Evolutionary conservation across 176 grass and related monocot species (phyloP), one percentile per base, ranked within the genome.

Genomic region (Raddia guianensis): DNA sequence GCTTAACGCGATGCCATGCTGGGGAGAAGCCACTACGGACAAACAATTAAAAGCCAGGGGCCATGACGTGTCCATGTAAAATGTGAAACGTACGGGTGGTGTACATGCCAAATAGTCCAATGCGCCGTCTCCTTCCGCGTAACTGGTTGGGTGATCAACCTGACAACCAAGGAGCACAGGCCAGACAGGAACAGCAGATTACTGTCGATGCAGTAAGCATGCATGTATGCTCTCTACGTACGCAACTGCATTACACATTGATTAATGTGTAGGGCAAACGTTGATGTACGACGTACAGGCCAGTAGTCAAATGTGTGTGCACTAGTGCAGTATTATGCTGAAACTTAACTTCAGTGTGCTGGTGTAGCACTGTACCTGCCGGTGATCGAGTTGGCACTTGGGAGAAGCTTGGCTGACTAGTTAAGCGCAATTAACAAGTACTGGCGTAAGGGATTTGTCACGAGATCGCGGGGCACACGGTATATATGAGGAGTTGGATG

Each of bases 11-110:
- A 75, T 19, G 9, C 20, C n/a, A 20, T 80, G 80, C 82, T 49
- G 81, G 84, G 78, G 73, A 68, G 59, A 89, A 46, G 44, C 58
- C 87, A 81, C 83, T 74, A 86, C 72, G 76, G 79, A 83, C 85
- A 91, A 81, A 74, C 77, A 85, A 27, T 27, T 27, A 27, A 63
- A 66, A 73, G 66, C 44, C 43, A 52, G 66, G 74, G 78, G 59
- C 68, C 66, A 72, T 65, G 79, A 63, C 63, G 70, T 80, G 87
- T 66, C 54, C 9, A 2, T 80, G 76, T 75, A 84, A 89, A 80
- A 80, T 84, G 82, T 80, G 87, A 74, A 82, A 42, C 73, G 4
- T 47, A 20, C 73, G 4, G 56, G 20, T 60, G 57, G 42, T 45
- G 20, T 9, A 27, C 52, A n/a, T 73, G 66, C 45, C 37, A 2